Evolutionary conservation across 768 basidiomycete genomes (phyloP), one percentile per base, ranked within the genome.

Genomic region (Dentipellis fragilis): DNA sequence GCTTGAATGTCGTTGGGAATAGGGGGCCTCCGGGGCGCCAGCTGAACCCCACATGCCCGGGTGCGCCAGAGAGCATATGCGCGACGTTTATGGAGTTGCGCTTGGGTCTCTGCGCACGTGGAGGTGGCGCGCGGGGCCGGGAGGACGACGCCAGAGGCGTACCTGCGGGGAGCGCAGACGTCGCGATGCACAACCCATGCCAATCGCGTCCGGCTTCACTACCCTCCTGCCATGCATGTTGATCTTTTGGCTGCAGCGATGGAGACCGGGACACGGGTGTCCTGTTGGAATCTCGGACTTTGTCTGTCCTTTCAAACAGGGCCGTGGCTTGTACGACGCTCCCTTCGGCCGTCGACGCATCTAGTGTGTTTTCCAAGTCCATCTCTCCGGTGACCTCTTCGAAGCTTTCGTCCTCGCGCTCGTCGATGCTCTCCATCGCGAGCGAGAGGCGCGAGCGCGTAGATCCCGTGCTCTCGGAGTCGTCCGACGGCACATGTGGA

Each of bases 1-100:
- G 11, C 49, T 49, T 23, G 29, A 62, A 62, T 37, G 61, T 55
- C 59, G 54, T 60, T 23, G 61, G 59, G 37, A 62, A 62, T 10
- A 62, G 54, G 7, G 61, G 61, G 3, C 61, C 61, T 17, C 61
- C 61, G 11, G 61, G 61, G 10, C 61, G 55, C 61, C 61, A 62
- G 36, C 59, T 54, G 54, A 60, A 62, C 0, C 61, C 61, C 45
- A 35, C 59, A 45, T 62, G 57, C 16, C 61, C 61, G 17, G 61
- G 61, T 21, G 61, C 59, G 51, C 61, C 61, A 10, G 61, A 62
- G 42, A 62, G 39, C 19, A 62, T 54, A 54, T 62, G 61, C 39
- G 61, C 57, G 52, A 62, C 61, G 48, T 60, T 54, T 17, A 57
- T 56, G 9, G 56, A 53, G 36, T 55, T 55, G n/a, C 55, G 55